Evolutionary conservation across 2,329 filamentous ascomycete species (phyloP), one percentile per base, ranked within the genome.

Genomic region (Hymenoscyphus fructigenus): DNA sequence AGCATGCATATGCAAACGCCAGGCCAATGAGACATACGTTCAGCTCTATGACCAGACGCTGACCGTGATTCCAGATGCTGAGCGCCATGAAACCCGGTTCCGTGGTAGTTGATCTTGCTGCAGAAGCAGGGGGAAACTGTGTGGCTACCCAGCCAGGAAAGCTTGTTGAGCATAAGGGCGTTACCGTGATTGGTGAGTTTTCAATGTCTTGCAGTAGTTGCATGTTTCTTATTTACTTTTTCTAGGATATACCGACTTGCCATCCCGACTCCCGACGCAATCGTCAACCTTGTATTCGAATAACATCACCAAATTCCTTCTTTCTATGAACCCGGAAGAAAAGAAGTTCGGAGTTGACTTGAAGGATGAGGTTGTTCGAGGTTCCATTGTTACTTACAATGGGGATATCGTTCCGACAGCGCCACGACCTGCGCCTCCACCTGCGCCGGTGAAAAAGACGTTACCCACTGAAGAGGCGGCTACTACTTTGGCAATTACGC

Each of bases 221-320:
- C 20, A 50, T n/a, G 9, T 17, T 9, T 14, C 1, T 9, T 58
- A 55, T 50, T 61, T 57, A 66, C 34, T 28, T 55, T 59, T 20
- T 63, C 32, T 57, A 87, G 85, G 90, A 38, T 96, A 96, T 76
- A 96, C 92, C 55, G 92, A 97, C 77, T 83, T 96, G 32, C 92
- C 93, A 0, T 96, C 92, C 36, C 86, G 92, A 57, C 83, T 97
- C 1, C 92, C 93, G 0, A 96, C 92, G 0, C 93, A 97, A 76
- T 92, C 92, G 0, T 96, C 92, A 0, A 96, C 91, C 0, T 80
- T 97, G 23, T 97, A 96, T 78, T 95, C 91, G 1, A 97, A 96
- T 83, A 97, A 97, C 75, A 93, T 96, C 72, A 93, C 89, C 70
- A 97, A 96, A 75, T 90, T 93, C 64, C 80, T 96, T 32, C 82